Conservation (phyloP, 1,284 basidiomycete species). For the Rhodofomes roseus region DNA sequence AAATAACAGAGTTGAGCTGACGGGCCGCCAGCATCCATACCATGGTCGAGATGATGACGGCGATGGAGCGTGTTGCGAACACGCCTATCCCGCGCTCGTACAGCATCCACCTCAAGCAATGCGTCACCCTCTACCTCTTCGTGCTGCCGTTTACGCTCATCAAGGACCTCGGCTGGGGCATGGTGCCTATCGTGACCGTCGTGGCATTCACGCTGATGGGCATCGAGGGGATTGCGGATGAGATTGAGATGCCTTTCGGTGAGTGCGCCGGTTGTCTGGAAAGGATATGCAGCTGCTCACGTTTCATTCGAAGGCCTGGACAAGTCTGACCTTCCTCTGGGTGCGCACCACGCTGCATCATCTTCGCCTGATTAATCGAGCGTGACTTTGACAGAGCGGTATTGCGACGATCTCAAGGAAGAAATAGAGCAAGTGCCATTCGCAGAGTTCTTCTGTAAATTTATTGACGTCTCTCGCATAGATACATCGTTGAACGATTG, state of each 20-base stretch:
- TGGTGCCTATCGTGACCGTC: conserved; percentile 78
- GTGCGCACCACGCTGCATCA: conserved; percentile 32
- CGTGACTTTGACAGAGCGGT: conserved; percentile 54
- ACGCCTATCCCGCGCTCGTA: conserved; percentile 79
- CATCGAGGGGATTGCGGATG: conserved; percentile 89
- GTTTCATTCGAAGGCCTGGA: conserved; percentile 44
- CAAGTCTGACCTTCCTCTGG: conserved; percentile 64
- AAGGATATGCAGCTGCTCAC: background rate
- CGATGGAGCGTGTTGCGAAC: conserved; percentile 84
- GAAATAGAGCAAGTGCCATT: conserved; percentile 66
- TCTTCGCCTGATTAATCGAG: background rate
- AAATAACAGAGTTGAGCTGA: background rate
- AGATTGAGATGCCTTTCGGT: conserved; percentile 90
- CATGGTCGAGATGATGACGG: conserved; percentile 81
- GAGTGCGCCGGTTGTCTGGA: conserved; percentile 19
- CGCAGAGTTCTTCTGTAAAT: background rate
- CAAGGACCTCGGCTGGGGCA: conserved; percentile 74
- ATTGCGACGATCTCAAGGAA: conserved; percentile 81
- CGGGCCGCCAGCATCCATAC: conserved; percentile 53
- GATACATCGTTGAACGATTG: conserved; percentile 74
- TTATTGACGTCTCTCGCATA: conserved; percentile 25
- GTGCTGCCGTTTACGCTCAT: conserved; percentile 82
- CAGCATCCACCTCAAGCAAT: conserved; percentile 91
- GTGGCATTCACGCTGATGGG: conserved; percentile 90
- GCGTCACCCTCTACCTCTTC: conserved; percentile 85